Conservation (phyloP, 495 filamentous ascomycete genomes). For the Talaromyces wortmannii region DNA sequence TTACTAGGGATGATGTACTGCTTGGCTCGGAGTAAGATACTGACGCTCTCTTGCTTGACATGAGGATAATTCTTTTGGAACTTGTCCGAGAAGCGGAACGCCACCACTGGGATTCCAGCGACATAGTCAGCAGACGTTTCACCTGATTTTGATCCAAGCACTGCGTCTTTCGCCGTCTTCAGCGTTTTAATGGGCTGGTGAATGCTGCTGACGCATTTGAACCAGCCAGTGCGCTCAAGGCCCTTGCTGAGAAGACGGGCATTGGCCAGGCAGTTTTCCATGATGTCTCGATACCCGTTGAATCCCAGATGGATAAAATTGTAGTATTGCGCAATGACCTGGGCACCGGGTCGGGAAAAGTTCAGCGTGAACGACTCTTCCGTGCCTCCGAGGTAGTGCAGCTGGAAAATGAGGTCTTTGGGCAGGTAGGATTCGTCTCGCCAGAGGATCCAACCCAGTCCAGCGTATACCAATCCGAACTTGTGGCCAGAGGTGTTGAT, state of each 20-base stretch:
- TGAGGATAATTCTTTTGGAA: constrained; percentile 58
- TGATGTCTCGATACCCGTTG: constrained; percentile 55
- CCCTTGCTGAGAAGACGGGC: constrained; percentile 59
- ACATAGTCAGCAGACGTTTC: constrained; percentile 57
- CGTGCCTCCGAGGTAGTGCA: constrained; percentile 70
- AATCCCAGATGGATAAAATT: constrained; percentile 71
- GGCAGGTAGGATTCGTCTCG: constrained; percentile 61
- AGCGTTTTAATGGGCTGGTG: constrained; percentile 30
- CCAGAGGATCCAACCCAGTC: constrained; percentile 74
- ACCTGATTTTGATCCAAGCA: constrained; percentile 22
- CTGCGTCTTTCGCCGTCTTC: constrained; percentile 21
- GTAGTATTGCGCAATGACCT: constrained; percentile 70
- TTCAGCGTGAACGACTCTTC: constrained; percentile 71
- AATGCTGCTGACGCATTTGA: constrained; percentile 59
- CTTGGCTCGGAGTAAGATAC: constrained; percentile 55
- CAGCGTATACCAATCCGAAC: constrained; percentile 65
- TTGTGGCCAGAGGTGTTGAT: constrained; percentile 74
- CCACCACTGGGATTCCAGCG: constrained; percentile 63
- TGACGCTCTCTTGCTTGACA: constrained; percentile 60
- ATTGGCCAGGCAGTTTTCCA: constrained; percentile 67
- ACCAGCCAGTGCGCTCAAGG: constrained; percentile 64
- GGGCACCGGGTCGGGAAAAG: constrained; percentile 66
- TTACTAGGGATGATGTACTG: constrained; percentile 70
- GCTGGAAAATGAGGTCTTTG: constrained; percentile 65
- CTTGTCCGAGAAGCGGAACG: constrained; percentile 57